Conservation (phyloP, 176 grass and related monocot species). For the Cenchrus americanus region DNA sequence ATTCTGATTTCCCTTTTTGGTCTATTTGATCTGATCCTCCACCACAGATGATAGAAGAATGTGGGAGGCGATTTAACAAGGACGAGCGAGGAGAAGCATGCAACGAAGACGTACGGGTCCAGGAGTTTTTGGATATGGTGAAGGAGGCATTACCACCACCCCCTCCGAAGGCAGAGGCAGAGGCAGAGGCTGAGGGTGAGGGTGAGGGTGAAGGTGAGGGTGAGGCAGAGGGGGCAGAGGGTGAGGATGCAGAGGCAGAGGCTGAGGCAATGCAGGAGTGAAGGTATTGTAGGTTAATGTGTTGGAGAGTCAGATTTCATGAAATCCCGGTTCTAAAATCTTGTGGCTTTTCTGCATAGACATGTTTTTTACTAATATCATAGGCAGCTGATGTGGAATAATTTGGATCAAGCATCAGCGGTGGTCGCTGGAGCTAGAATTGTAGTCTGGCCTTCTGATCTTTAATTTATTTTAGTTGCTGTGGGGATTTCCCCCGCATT, state of each 20-base stretch:
- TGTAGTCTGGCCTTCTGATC: too few species aligned
- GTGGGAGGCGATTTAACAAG: constrained; percentile 45
- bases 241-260: not conserved
- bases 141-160: constrained; percentile 54
- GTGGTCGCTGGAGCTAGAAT: too few species aligned
- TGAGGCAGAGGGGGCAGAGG: not conserved
- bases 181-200: not conserved
- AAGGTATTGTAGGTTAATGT: not conserved
- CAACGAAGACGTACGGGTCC: constrained; percentile 20
- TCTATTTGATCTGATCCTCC: not conserved
- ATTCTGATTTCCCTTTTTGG: not conserved
- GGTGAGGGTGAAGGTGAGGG: not conserved
- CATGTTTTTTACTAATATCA: not conserved
- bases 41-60: constrained; percentile 58
- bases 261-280: constrained; percentile 24
- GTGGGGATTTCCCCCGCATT: too few species aligned
- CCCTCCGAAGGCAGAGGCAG: constrained; percentile 23
- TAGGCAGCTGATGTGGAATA: not conserved
- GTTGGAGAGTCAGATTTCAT: not conserved
- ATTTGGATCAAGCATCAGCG: too few species aligned
- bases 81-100: constrained; percentile 17
- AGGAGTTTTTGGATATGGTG: constrained; percentile 50
- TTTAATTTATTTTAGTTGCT: too few species aligned
- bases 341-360: not conserved
- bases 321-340: not conserved